Evolutionary conservation across 2,329 filamentous ascomycete genomes (phyloP), one percentile per base, ranked within the genome.

Genomic region (Leptographium galeiforme): DNA sequence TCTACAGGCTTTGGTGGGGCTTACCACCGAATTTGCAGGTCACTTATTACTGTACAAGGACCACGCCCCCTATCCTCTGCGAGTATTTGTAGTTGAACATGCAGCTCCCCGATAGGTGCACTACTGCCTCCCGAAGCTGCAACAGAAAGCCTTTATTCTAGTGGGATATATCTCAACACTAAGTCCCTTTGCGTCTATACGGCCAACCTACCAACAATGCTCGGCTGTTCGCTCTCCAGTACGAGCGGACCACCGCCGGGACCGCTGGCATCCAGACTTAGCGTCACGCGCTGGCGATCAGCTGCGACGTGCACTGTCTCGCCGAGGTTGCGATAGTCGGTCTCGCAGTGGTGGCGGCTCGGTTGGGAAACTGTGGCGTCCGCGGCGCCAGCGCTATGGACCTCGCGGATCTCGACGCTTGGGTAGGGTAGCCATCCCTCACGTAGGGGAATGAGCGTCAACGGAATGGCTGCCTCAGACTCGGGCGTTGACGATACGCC

Each of bases 341-440:
- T 85, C 69, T 97, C 90, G 62, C 83, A 89, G 68, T 78, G 61
- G 62, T 25, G 58, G 41, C 53, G 50, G 19, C 58, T 41, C 53
- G 50, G 16, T 53, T 45, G 19, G 56, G 53, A 19, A 61, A 61
- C 14, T 56, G 32, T 2, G 8, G 8, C 2, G 18, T 8, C 56
- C 40, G 53, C 59, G 48, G 48, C 53, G 43, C 55, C 55, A n/a
- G 51, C 60, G 61, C 64, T 60, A 53, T 68, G 65, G 8, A 81
- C 72, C 64, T 82, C 81, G 46, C 84, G 80, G 39, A 97, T 84
- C 50, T 95, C 89, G 2, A 97, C 74, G 8, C 70, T 76, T 0
- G 93, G 93, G 33, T 89, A 80, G 1, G 89, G 75, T n/a, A 93
- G 68, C 63, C 81, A 81, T 1, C 93, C 91, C 33, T 88, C 75